Percentiles rank a stretch among this genome's conserved stretches.
phyloP scores from a whole-genome alignment of 2,329 filamentous ascomycete genomes.

The Pyrenophora tritici-repentis region DNA sequence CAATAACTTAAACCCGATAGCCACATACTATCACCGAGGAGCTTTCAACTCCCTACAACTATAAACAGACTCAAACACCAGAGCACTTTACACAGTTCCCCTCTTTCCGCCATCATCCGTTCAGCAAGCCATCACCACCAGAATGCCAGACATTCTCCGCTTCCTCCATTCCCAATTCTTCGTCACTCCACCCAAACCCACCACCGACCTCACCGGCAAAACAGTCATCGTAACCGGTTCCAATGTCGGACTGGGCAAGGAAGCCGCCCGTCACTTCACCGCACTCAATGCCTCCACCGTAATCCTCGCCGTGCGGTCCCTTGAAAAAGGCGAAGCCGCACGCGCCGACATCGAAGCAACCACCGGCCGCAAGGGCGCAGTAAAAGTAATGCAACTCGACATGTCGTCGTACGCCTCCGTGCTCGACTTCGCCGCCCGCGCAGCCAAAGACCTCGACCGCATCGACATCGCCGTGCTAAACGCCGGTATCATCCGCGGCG shows the following conservation, averaged over 20 bases:
- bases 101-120: not conserved
- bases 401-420: slow-evolving; percentile 49
- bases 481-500: slow-evolving; percentile 41
- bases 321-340: slow-evolving; percentile 53
- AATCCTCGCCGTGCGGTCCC: slow-evolving; percentile 53
- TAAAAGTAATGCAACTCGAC: slow-evolving; percentile 56
- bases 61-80: too few species aligned
- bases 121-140: not conserved
- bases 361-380: slow-evolving; percentile 35
- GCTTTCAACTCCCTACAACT: too few species aligned
- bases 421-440: slow-evolving; percentile 37
- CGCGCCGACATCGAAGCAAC: slow-evolving; percentile 47
- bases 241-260: slow-evolving; percentile 55
- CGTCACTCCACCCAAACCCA: slow-evolving; percentile 41
- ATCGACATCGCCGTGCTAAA: slow-evolving; percentile 49
- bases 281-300: slow-evolving; percentile 49
- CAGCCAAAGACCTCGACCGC: slow-evolving; percentile 25
- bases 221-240: slow-evolving; percentile 56
- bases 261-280: slow-evolving; percentile 53
- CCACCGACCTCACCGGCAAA: slow-evolving; percentile 37
- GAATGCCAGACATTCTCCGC: slow-evolving; percentile 4
- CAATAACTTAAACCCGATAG: too few species aligned
- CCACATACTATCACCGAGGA: too few species aligned
- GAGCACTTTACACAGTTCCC: too few species aligned
- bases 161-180: slow-evolving; percentile 52